A percentile compares a stretch with the other conserved stretches of the same genome.
Conservation (phyloP, 331 rosid genomes). For the Malus hybrid region DNA sequence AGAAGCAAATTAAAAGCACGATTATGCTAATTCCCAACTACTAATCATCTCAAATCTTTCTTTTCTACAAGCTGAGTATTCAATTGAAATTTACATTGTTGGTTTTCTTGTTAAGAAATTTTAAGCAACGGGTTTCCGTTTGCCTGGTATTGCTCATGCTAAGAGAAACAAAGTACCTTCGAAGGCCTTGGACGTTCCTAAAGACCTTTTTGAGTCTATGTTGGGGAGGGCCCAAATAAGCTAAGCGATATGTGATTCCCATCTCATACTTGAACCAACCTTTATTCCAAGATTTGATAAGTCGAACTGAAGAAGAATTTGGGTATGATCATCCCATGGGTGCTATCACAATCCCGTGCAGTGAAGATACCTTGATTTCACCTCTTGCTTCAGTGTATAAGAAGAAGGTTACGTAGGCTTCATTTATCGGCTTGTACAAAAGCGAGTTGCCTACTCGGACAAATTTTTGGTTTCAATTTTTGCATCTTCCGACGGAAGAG, state of each 20-base stretch:
- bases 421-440: too few species aligned
- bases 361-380: slow-evolving; percentile 18
- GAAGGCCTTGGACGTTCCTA: neutral
- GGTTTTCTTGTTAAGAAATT: neutral
- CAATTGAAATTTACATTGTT: neutral
- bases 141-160: neutral
- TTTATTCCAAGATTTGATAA: slow-evolving; percentile 8
- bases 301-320: neutral
- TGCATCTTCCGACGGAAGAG: too few species aligned
- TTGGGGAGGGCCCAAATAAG: slow-evolving; percentile 22
- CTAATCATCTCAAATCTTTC: neutral
- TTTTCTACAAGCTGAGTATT: neutral
- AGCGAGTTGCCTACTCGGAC: too few species aligned
- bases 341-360: slow-evolving; percentile 26
- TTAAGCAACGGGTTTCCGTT: slow-evolving; percentile 4
- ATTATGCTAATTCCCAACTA: neutral
- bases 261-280: slow-evolving; percentile 13
- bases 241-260: slow-evolving; percentile 18
- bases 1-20: neutral
- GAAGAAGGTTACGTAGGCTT: neutral
- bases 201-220: slow-evolving; percentile 21
- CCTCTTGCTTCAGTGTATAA: neutral
- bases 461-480: too few species aligned
- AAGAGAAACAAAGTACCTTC: neutral
- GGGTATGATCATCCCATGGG: slow-evolving; percentile 23